Evolutionary conservation across 2,329 filamentous ascomycete genomes (phyloP).

Genomic region (Alternaria angustiovoidea): DNA sequence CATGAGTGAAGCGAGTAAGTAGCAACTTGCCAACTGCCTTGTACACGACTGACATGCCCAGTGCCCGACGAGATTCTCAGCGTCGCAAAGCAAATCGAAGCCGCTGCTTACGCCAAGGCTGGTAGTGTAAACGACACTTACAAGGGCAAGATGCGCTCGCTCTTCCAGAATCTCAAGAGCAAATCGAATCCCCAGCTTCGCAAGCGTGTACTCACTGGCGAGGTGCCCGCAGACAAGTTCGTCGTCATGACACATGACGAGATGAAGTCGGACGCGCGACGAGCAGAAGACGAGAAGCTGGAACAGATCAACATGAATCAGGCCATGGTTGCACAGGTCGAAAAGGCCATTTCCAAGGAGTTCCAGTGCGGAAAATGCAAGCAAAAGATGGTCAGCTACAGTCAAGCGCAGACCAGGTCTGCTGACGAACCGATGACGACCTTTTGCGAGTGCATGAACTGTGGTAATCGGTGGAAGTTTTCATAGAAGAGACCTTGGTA

Average conservation of each 20-base stretch:
- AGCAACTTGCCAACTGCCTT: conserved; percentile 14
- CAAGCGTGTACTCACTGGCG: conserved; percentile 75
- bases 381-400: conserved; percentile 93
- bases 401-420: conserved; percentile 91
- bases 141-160: conserved; percentile 85
- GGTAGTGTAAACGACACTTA: conserved; percentile 78
- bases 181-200: conserved; percentile 84
- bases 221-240: conserved; percentile 76
- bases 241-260: conserved; percentile 90
- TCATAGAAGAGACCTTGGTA: conserved; percentile 28
- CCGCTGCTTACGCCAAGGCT: conserved; percentile 74
- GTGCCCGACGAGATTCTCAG: conserved; percentile 71
- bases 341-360: conserved; percentile 88
- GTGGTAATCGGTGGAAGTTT: conserved; percentile 61
- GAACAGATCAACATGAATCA: conserved; percentile 96
- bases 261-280: conserved; percentile 85
- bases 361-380: conserved; percentile 92
- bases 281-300: conserved; percentile 76
- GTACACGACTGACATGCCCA: conserved; percentile 30
- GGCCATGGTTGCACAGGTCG: conserved; percentile 90
- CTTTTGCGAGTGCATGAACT: conserved; percentile 63
- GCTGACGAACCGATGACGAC: conserved; percentile 86
- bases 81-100: conserved; percentile 75
- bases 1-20: conserved; percentile 65
- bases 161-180: conserved; percentile 95